Base-by-base conservation (phyloP, 2,329 filamentous ascomycete species). In the Raffaelea arxii region DNA sequence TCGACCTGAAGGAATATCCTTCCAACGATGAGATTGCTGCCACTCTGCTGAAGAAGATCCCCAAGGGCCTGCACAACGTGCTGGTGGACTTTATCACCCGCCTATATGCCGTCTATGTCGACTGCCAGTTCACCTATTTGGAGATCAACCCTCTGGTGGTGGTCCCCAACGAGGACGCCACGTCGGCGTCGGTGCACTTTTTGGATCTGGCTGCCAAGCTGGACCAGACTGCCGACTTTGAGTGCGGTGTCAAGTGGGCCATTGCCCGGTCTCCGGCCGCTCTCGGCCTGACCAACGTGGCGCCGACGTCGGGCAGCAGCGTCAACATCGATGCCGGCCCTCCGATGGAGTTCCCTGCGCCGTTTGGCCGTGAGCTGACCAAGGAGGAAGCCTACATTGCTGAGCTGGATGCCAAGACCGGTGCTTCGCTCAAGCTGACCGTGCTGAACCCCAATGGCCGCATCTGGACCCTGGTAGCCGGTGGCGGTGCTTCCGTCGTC, bases 81-180 rank as follows among this genome's bases (percentile, higher is more conserved):
- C 81, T 98, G 50, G 86, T 98, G 53, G 92, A 98, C 78, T 98
- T 98, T 79, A 98, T 98, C 74, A 88, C 88, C 62, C 84, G 92
- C 60, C 78, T 98, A 56, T 98, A 98, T 66, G 92, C 91, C 59
- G 92, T 98, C 72, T 98, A 97, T 64, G 92, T 97, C 55, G 92
- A 98, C 77, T 94, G 87, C 81, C 92, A 98, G 72, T 98, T 98
- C 80, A 97, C 92, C 63, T 98, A 98, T 76, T 88, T 98, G 59
- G 92, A 98, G 73, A 98, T 98, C 78, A 98, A 98, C 82, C 92
- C 92, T 58, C 76, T 98, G 55, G 92, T 98, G 52, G 92, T 96
- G 65, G 91, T 98, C 61, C 92, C 92, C 67, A 97, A 97, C 68
- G 84, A 79, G 56, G 82, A 90, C 59, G 85, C 79, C 64, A 97